phyloP scores from a whole-genome alignment of 768 basidiomycete species.

The Mrakia frigida region DNA sequence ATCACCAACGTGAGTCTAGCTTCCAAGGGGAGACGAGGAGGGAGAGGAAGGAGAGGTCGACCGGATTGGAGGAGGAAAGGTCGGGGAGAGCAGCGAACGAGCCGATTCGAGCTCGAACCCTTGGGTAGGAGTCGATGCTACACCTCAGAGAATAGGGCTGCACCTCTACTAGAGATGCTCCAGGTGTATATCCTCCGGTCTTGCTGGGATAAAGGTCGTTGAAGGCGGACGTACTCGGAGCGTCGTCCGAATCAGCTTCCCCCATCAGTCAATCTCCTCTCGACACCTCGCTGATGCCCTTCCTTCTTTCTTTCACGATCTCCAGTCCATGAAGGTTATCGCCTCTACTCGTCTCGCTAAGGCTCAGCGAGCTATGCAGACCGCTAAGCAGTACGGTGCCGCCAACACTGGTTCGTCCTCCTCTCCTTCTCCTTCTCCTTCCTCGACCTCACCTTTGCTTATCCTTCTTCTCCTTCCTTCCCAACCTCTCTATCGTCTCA shows the following conservation, averaged over 20 bases:
- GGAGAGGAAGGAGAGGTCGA: background rate
- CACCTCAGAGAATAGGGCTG: background rate
- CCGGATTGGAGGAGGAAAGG: background rate
- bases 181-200: background rate
- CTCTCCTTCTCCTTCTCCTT: background rate
- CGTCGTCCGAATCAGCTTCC: background rate
- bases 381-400: constrained; percentile 85
- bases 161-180: background rate
- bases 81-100: background rate
- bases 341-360: constrained; percentile 94
- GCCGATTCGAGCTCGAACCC: background rate
- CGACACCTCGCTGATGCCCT: background rate
- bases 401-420: constrained; percentile 72
- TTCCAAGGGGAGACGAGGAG: constrained; percentile 5
- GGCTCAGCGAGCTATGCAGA: constrained; percentile 87
- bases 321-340: constrained; percentile 97
- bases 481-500: background rate
- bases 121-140: background rate
- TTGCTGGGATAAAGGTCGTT: background rate
- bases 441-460: constrained; percentile 1
- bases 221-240: background rate
- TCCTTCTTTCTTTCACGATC: background rate
- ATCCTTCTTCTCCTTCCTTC: background rate
- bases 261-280: background rate
- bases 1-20: constrained; percentile 77